phyloP scores from a whole-genome alignment of 1,284 basidiomycete genomes.

The Phaffia rhodozyma region DNA sequence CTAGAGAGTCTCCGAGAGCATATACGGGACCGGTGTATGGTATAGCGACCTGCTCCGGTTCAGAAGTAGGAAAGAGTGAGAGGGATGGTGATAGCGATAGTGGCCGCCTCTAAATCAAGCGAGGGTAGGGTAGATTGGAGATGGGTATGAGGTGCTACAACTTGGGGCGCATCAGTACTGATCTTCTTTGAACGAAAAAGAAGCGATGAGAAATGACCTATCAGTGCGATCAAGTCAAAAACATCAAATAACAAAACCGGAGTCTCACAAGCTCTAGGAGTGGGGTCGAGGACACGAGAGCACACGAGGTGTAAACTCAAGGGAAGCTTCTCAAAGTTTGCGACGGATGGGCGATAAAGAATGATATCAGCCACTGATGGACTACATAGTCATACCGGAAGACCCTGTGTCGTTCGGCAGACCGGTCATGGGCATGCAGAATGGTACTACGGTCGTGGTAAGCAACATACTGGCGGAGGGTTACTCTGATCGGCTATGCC shows the following conservation, averaged over 20 bases:
- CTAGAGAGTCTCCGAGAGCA: constrained; percentile 28
- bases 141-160: constrained; percentile 4
- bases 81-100: constrained; percentile 6
- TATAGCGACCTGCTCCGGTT: constrained; percentile 18
- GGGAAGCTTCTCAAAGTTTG: too few species aligned
- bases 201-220: background rate
- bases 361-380: too few species aligned
- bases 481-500: too few species aligned
- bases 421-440: too few species aligned
- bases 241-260: background rate
- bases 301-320: too few species aligned
- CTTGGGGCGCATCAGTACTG: background rate
- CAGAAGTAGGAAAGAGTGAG: constrained; percentile 5
- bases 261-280: constrained; percentile 22
- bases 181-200: background rate
- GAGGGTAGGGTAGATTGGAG: constrained; percentile 17
- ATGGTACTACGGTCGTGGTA: too few species aligned
- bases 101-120: constrained; percentile 7
- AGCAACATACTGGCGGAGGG: too few species aligned
- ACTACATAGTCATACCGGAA: too few species aligned
- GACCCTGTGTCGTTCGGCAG: too few species aligned
- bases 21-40: constrained; percentile 30
- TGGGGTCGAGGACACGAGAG: constrained; percentile 25
- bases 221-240: background rate
- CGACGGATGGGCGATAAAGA: too few species aligned